These are phyloP conservation scores for Bolboschoenoplectus hybrid DNA, from an alignment of 202 grass and related monocot genomes.

Conservation along the genomic window DNA sequence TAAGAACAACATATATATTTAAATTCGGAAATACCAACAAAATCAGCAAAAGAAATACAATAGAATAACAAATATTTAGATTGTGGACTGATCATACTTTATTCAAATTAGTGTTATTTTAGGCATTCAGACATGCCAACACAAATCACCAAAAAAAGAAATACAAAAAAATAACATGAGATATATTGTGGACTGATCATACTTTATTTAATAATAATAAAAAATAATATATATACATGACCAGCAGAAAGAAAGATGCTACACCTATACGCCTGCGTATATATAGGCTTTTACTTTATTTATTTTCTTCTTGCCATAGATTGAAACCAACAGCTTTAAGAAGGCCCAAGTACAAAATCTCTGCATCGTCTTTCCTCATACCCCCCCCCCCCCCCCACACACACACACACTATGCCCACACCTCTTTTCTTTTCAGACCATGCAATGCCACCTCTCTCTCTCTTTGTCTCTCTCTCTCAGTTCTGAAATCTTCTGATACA, in stretches of 20 bases:
- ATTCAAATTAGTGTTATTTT: no score
- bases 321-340: constrained; percentile 21
- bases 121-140: no score
- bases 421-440: constrained; percentile 45
- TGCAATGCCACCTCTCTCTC: constrained; percentile 27
- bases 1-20: no score
- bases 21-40: no score
- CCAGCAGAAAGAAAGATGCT: constrained; percentile 9
- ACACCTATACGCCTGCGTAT: neutral
- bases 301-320: neutral
- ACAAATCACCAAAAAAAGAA: no score
- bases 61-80: no score
- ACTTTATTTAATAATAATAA: neutral
- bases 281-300: constrained; percentile 6
- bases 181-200: no score
- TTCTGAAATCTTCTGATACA: neutral
- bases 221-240: neutral
- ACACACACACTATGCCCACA: neutral
- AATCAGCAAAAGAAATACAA: no score
- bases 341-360: constrained; percentile 37
- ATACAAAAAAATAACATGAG: no score
- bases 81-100: no score
- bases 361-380: constrained; percentile 35
- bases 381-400: neutral
- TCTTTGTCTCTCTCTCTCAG: neutral